Base-by-base conservation (phyloP, 2,329 filamentous ascomycete genomes). In the Blumeriella jaapii region DNA sequence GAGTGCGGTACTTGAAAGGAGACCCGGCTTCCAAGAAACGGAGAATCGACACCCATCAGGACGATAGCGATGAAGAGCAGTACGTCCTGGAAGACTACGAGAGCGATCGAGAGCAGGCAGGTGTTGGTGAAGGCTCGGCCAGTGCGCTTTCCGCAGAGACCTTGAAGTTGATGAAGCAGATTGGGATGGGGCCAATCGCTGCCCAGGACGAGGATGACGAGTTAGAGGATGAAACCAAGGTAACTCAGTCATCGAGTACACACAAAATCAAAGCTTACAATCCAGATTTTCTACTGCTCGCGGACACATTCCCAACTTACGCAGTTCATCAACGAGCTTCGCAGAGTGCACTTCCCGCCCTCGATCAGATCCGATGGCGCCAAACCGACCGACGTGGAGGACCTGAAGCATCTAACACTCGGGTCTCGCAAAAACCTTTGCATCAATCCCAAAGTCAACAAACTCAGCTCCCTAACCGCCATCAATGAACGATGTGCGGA, bases 401-500 rank as follows among this genome's bases (percentile, higher is more conserved):
- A 67, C 19, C 56, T 82, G 19, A 82, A 78, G 47, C 74, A 83
- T 48, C 53, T 83, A 2, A 71, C 77, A 0, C 61, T 84, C 2
- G 78, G 78, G 3, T 82, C 79, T 2, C 65, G 79, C 35, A 82
- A 79, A 52, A 80, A 78, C 39, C 61, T 62, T 12, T 98, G 91
- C 58, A 94, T 98, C 59, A 95, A 98, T 48, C 72, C 81, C 0
- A 71, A 78, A 18, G 89, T 98, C 2, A 68, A 71, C 15, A 74
- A 71, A 9, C 71, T 96, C 2, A 70, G 61, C 26, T 72, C 73
- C 0, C 65, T 80, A 1, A 78, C 82, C 0, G 84, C 85, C 5
- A 94, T 98, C 60, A 98, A 96, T 52, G 91, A 98, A 55, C 72
- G 79, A 9, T 98, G 91, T 52, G 65, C 89, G 5, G 91, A 98